Conservation (phyloP, 306 rosid species). For the Trichosanthes cucumerina region DNA sequence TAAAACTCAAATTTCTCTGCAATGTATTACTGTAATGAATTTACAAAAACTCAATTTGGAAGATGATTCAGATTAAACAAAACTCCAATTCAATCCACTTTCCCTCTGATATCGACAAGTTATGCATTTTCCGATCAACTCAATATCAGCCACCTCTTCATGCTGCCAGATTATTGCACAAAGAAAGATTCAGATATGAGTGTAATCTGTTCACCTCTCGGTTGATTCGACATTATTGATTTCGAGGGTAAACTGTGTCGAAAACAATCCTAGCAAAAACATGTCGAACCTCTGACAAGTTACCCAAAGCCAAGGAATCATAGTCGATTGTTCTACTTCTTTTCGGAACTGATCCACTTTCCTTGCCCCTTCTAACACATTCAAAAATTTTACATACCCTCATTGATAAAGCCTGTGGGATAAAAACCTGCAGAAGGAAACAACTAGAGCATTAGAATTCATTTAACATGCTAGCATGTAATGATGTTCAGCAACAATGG, state of each 20-base stretch:
- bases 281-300: slow-evolving; percentile 25
- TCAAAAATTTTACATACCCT: slow-evolving; percentile 25
- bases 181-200: neutral
- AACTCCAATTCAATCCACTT: neutral
- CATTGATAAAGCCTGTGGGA: slow-evolving; percentile 15
- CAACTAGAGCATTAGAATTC: neutral
- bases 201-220: neutral
- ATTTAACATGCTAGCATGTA: neutral
- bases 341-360: slow-evolving; percentile 14
- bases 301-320: slow-evolving; percentile 20
- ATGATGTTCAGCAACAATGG: neutral
- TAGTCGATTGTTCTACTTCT: slow-evolving; percentile 19
- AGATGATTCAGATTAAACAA: neutral
- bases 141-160: neutral
- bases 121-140: neutral
- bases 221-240: neutral
- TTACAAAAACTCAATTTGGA: neutral
- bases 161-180: neutral
- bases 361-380: slow-evolving; percentile 15
- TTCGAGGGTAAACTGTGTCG: slow-evolving; percentile 22
- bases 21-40: neutral
- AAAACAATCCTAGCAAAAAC: slow-evolving; percentile 27
- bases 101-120: neutral
- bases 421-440: slow-evolving; percentile 28
- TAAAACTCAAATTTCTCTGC: neutral